Percentiles rank a stretch among this genome's conserved stretches.
Conservation (phyloP, 768 basidiomycete genomes). For the Podaxis rugospora region DNA sequence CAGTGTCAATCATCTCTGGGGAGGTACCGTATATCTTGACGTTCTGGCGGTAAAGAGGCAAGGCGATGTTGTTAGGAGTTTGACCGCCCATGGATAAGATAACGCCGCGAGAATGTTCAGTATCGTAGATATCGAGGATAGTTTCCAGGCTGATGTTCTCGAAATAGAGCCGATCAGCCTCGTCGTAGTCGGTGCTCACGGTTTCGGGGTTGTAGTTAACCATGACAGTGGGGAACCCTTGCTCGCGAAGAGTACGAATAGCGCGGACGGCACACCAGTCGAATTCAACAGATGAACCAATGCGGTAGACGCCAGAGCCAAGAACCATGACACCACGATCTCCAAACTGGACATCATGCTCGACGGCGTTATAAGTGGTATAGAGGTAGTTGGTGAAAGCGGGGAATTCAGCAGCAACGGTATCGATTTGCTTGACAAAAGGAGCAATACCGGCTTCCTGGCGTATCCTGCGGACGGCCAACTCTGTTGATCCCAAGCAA, state of each 20-base stretch:
- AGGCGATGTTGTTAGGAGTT: slow-evolving; percentile 97
- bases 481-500: slow-evolving; percentile 84
- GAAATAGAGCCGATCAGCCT: slow-evolving; percentile 97
- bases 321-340: slow-evolving; percentile 97
- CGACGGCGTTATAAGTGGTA: slow-evolving; percentile 94
- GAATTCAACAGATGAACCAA: slow-evolving; percentile 98
- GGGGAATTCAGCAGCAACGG: slow-evolving; percentile 98
- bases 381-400: slow-evolving; percentile 99
- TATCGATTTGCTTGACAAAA: slow-evolving; percentile 98
- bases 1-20: slow-evolving; percentile 99
- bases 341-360: slow-evolving; percentile 85
- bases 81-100: slow-evolving; percentile 99
- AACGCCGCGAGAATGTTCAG: slow-evolving; percentile 83
- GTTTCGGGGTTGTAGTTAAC: slow-evolving; percentile 99
- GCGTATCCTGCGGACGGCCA: slow-evolving; percentile 86
- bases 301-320: slow-evolving; percentile 97
- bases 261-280: slow-evolving; percentile 99
- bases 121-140: slow-evolving; percentile 94
- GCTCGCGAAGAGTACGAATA: slow-evolving; percentile 93
- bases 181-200: slow-evolving; percentile 98
- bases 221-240: slow-evolving; percentile 94
- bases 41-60: slow-evolving; percentile 93
- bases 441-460: slow-evolving; percentile 81
- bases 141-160: slow-evolving; percentile 98
- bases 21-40: slow-evolving; percentile 99